Base-by-base conservation (phyloP, 75 land plant genomes). In the Picea sitchensis region DNA sequence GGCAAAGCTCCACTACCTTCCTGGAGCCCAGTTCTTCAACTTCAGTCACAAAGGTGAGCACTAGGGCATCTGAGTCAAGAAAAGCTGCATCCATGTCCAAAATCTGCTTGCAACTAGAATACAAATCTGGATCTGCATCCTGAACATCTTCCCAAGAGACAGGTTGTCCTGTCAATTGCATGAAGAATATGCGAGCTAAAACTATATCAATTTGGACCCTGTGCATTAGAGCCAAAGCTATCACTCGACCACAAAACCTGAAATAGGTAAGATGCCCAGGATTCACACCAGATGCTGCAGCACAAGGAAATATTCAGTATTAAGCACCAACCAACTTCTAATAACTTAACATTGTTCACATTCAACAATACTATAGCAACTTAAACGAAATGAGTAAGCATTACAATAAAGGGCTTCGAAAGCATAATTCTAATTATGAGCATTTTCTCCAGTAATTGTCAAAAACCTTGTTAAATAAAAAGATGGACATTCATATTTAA, bases 61-160 rank as follows among this genome's bases (percentile, higher is more conserved):
- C 98, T 73, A 96, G 82, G 61, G 82, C 92, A 89, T 91, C 98
- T 56, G 92, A 88, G 80, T 96, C 95, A 54, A 96, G 41, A 65
- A 79, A 76, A 15, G 81, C 90, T 38, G 91, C 75, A 80, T 95
- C 94, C 98, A 95, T 89, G 38, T 95, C 94, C 69, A 96, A 67
- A 64, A 96, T 87, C 67, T 95, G 71, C 85, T 90, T 91, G 87
- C 98, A 95, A 85, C 99, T 91, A 31, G 59, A 84, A 69, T 93
- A 96, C 47, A 96, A 79, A 54, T 30, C 76, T 34, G 99, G 99
- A 82, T 96, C 99, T 60, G 98, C 92, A 78, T 96, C 99, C 73
- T 76, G 80, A 17, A 94, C 82, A 82, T 96, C 99, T 80, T 96
- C 92, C 89, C 94, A 87, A 8, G 87, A 68, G 58, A 96, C 80